A percentile compares a stretch with the other conserved stretches of the same genome.
Evolutionary conservation across 2,329 filamentous ascomycete species (phyloP).

Genomic region (Cladophialophora exuberans): DNA sequence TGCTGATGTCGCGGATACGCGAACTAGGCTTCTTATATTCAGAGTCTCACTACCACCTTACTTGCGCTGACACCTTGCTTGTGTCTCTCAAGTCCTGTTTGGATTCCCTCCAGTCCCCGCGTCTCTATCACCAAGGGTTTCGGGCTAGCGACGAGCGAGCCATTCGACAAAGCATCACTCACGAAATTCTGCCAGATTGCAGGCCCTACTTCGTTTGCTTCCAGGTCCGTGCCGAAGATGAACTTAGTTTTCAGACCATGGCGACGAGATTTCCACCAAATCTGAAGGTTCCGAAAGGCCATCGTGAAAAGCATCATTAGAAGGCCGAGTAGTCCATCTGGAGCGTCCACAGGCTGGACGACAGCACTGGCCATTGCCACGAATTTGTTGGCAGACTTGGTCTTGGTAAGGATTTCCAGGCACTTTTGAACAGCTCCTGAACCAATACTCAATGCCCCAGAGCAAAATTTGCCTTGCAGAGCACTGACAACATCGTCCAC

Average conservation of each 20-base stretch:
- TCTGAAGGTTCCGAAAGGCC: not conserved
- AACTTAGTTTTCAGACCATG: not conserved
- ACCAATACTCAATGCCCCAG: constrained; percentile 41
- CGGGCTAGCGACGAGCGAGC: too few species aligned
- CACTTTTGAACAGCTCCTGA: not conserved
- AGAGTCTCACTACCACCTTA: too few species aligned
- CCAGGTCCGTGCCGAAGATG: not conserved
- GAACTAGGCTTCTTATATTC: too few species aligned
- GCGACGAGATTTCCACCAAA: not conserved
- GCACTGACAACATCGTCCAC: constrained; percentile 37
- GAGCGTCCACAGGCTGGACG: not conserved
- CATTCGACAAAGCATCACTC: too few species aligned
- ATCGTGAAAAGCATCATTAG: not conserved
- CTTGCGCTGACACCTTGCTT: too few species aligned
- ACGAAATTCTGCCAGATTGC: constrained; percentile 45
- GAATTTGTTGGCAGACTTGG: not conserved
- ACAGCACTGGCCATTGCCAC: not conserved
- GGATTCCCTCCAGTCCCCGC: too few species aligned
- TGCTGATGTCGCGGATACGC: too few species aligned
- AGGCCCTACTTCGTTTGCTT: constrained; percentile 19
- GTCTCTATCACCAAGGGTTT: too few species aligned
- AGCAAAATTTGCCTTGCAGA: constrained; percentile 30
- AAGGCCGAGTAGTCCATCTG: not conserved
- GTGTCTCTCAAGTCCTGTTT: too few species aligned
- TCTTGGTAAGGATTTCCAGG: not conserved